Base-by-base conservation (phyloP, 352 stramenopile species). In the Globisporangium carolinianum region DNA sequence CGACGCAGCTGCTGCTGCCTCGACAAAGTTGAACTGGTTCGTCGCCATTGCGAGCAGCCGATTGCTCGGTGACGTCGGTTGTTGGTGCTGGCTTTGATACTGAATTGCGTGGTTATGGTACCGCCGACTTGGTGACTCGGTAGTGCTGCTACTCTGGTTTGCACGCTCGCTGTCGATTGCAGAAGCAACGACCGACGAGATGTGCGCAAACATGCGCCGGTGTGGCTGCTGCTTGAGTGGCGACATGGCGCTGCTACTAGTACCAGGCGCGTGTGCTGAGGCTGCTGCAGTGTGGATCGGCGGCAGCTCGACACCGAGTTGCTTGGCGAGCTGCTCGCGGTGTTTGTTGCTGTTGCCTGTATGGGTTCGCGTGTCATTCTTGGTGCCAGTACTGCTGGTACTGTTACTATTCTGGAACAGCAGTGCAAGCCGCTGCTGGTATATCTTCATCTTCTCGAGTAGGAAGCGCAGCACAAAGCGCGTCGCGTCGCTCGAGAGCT, bases 381-480 rank as follows among this genome's bases (percentile, higher is more conserved):
- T 9, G 14, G 49, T 24, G 0, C 7, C 11, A 37, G 0, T 55
- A 7, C n/a, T 36, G 12, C 42, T 37, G 45, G 17, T 62, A 41
- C 45, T 41, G 32, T 39, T 38, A 3, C n/a, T 63, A 32, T 32
- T 32, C 8, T 62, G 58, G 37, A 81, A 83, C 2, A 86, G 55
- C 24, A 70, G 55, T 17, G 78, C 73, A 7, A 87, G 68, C 42
- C 71, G 66, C 6, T 76, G 52, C 66, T 91, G 81, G 54, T 87
- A 87, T 3, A 66, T 41, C n/a, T 68, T 68, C 63, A 89, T 76
- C 51, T 87, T 89, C 39, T 83, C 76, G 7, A 91, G 53, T 6
- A 91, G 48, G 43, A 91, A 79, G n/a, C 63, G 47, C 5, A 91
- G 52, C 11, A 88, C 66, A 10, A 70, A 57, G 2, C 67, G 72